phyloP scores from a whole-genome alignment of 371 early-diverging fungal species.

The Parasitella parasitica region DNA sequence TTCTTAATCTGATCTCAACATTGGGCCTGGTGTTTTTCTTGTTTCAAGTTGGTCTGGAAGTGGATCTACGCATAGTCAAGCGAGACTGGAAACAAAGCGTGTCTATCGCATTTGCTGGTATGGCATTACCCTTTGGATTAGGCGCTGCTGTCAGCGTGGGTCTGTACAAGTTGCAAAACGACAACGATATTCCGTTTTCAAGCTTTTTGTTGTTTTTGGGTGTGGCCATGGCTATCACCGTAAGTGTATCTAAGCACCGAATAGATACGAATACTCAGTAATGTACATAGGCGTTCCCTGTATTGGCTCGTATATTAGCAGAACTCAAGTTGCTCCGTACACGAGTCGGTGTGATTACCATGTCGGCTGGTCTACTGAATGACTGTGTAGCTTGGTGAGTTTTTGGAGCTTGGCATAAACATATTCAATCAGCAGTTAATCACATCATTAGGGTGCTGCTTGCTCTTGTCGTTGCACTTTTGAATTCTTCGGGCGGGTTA shows the following conservation, averaged over 20 bases:
- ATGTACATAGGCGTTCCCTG: constrained; percentile 75
- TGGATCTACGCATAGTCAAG: constrained; percentile 57
- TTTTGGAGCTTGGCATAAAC: neutral
- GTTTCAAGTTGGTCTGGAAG: constrained; percentile 86
- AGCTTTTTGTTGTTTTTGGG: constrained; percentile 81
- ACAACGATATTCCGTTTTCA: constrained; percentile 52
- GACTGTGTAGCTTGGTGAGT: constrained; percentile 85
- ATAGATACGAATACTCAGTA: neutral
- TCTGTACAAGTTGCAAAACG: constrained; percentile 56
- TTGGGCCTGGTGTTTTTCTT: constrained; percentile 89
- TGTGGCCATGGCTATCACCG: constrained; percentile 90
- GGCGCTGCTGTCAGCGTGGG: constrained; percentile 72
- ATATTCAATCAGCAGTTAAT: neutral
- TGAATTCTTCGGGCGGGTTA: constrained; percentile 62
- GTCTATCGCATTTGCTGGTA: constrained; percentile 68
- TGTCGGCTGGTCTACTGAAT: constrained; percentile 87
- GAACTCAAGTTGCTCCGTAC: constrained; percentile 83
- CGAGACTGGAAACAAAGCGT: constrained; percentile 47
- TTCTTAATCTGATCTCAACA: constrained; percentile 77
- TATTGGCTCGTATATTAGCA: constrained; percentile 89
- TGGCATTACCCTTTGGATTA: constrained; percentile 75
- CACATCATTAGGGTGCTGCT: constrained; percentile 67
- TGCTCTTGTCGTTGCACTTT: constrained; percentile 77
- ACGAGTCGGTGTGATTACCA: constrained; percentile 77
- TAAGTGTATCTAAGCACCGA: constrained; percentile 11